phyloP scores from a whole-genome alignment of 2,329 filamentous ascomycete species.

The Neodidymelliopsis sp. region DNA sequence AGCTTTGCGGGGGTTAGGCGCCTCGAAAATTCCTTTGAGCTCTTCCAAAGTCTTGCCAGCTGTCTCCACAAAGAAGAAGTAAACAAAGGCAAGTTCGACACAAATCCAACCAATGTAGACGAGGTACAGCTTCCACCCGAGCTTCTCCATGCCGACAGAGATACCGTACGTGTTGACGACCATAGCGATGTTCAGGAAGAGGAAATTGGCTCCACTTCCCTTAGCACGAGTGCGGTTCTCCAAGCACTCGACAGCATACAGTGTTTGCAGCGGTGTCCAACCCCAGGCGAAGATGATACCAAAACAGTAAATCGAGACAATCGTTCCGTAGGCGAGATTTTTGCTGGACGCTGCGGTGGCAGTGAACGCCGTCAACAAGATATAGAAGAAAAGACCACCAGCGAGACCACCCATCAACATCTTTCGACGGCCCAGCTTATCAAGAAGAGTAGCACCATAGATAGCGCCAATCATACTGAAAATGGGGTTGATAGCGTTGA shows the following conservation, averaged over 20 bases:
- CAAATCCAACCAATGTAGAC: conserved; percentile 45
- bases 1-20: conserved; percentile 37
- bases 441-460: conserved; percentile 48
- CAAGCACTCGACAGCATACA: conserved; percentile 51
- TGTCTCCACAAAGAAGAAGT: conserved; percentile 45
- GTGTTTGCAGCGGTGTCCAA: conserved; percentile 51
- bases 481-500: conserved; percentile 53
- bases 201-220: conserved; percentile 43
- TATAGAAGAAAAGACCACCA: conserved; percentile 45
- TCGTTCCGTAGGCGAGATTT: conserved; percentile 47
- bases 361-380: conserved; percentile 49
- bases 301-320: conserved; percentile 52
- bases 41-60: conserved; percentile 45
- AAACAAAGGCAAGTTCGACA: conserved; percentile 38
- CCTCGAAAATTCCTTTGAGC: conserved; percentile 43
- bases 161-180: conserved; percentile 46
- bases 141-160: conserved; percentile 41
- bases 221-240: conserved; percentile 51
- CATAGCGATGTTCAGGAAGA: conserved; percentile 46
- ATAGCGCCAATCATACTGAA: conserved; percentile 50
- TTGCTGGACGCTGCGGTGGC: conserved; percentile 33
- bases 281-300: conserved; percentile 52
- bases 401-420: conserved; percentile 49
- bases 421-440: conserved; percentile 43
- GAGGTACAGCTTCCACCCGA: conserved; percentile 43